Evolutionary conservation across 1,284 basidiomycete species (phyloP).

Genomic region (Uromyces viciae-fabae): DNA sequence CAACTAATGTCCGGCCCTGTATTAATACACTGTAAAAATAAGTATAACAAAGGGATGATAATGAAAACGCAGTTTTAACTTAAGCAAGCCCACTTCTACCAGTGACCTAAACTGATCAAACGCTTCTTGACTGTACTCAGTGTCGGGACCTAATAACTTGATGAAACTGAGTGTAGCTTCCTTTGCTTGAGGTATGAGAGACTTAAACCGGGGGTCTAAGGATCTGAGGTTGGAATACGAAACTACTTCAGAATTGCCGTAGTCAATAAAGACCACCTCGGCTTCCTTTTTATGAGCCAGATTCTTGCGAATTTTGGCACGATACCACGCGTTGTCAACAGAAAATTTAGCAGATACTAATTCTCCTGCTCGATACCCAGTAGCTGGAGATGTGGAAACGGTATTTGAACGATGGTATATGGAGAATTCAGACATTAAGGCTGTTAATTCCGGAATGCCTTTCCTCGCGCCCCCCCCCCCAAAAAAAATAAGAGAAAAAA

Average conservation of each 20-base stretch:
- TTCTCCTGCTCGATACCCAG: conserved; percentile 68
- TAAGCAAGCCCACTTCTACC: conserved; percentile 51
- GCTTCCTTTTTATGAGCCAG: conserved; percentile 75
- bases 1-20: conserved; percentile 74
- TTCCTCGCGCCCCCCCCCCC: too few species aligned
- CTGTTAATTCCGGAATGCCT: conserved; percentile 65
- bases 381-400: conserved; percentile 64
- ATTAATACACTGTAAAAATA: background rate
- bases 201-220: conserved; percentile 77
- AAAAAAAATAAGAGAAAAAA: background rate
- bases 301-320: conserved; percentile 73
- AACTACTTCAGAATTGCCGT: conserved; percentile 52
- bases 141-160: conserved; percentile 70
- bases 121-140: conserved; percentile 79
- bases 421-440: conserved; percentile 88
- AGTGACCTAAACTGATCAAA: conserved; percentile 75
- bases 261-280: conserved; percentile 61
- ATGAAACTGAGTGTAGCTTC: conserved; percentile 67
- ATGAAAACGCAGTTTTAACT: too few species aligned
- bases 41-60: too few species aligned
- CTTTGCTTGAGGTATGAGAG: conserved; percentile 66
- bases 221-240: conserved; percentile 62
- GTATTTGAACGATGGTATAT: conserved; percentile 70
- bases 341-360: conserved; percentile 82
- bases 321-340: conserved; percentile 82